Evolutionary conservation across 2,329 filamentous ascomycete species (phyloP).

Genomic region (Fusarium oxysporum): DNA sequence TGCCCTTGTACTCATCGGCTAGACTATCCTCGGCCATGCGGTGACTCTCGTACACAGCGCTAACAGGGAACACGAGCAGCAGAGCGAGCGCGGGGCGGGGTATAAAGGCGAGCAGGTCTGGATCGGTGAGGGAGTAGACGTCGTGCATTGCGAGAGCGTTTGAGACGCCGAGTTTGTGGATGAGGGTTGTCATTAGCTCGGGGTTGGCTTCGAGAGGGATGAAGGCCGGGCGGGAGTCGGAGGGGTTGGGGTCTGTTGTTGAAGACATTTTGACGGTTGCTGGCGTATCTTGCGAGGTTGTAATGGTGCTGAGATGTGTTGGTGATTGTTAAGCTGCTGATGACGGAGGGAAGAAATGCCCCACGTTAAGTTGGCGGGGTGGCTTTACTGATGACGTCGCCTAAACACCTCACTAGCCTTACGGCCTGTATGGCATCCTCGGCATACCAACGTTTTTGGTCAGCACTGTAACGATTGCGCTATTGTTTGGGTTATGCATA

Average conservation of each 20-base stretch:
- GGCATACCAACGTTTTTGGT: neutral
- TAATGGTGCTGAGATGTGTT: neutral
- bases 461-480: too few species aligned
- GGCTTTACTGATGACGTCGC: constrained; percentile 26
- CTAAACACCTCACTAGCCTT: neutral
- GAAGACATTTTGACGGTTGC: constrained; percentile 45
- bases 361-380: constrained; percentile 25
- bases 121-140: constrained; percentile 90
- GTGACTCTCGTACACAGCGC: constrained; percentile 80
- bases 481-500: neutral
- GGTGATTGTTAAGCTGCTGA: neutral
- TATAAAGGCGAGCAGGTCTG: constrained; percentile 85
- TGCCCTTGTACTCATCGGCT: constrained; percentile 72
- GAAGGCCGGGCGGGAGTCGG: constrained; percentile 59
- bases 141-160: constrained; percentile 83
- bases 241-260: constrained; percentile 55
- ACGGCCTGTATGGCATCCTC: neutral
- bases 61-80: constrained; percentile 91
- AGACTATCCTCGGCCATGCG: constrained; percentile 78
- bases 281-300: too few species aligned
- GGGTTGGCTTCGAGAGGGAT: constrained; percentile 81
- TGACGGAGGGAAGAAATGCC: neutral
- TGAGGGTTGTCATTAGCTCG: constrained; percentile 84
- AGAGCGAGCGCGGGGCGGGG: constrained; percentile 89
- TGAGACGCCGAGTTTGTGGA: constrained; percentile 87